Evolutionary conservation across 768 basidiomycete species (phyloP), one percentile per base, ranked within the genome.

Genomic region (Calocybe gangraenosa): DNA sequence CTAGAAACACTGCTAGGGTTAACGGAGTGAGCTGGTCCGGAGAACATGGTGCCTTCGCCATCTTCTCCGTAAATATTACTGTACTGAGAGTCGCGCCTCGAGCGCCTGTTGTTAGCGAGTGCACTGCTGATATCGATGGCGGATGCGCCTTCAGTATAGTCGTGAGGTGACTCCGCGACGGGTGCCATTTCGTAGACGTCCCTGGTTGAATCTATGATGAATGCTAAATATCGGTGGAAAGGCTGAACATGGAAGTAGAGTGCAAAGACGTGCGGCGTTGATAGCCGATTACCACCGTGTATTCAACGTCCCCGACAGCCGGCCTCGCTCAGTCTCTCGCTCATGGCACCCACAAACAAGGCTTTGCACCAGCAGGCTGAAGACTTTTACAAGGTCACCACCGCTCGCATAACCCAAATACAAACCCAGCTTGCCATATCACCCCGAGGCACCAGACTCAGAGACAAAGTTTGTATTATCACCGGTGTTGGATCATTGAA

Each of bases 81-180:
- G 54, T 78, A 75, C 40, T 81, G 80, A 3, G 90, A 90, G 56
- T 87, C 79, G 15, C 81, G 75, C 33, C 86, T 73, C n/a, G 77
- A 64, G 23, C 66, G 74, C 34, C 72, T 70, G 41, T 56, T 69
- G 50, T 71, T 76, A 28, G 66, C 65, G n/a, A 84, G 54, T 14
- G 76, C 89, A 51, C 70, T 63, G 47, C 77, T 64, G 35, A 94
- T 90, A 49, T 91, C 91, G 22, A 80, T 68, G 6, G 80, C 71
- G 9, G 87, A 84, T 25, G 91, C 91, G 32, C 89, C 90, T 55
- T 93, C 91, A 1, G 91, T 92, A 61, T 93, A 93, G 67, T 93
- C 91, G 45, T 76, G 56, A 3, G 23, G 41, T 15, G 53, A 35
- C 47, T 66, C 63, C 44, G 66, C 62, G 28, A 68, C 52, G 35